Evolutionary conservation across 2,329 filamentous ascomycete genomes (phyloP).

Genomic region (Neurospora crassa): DNA sequence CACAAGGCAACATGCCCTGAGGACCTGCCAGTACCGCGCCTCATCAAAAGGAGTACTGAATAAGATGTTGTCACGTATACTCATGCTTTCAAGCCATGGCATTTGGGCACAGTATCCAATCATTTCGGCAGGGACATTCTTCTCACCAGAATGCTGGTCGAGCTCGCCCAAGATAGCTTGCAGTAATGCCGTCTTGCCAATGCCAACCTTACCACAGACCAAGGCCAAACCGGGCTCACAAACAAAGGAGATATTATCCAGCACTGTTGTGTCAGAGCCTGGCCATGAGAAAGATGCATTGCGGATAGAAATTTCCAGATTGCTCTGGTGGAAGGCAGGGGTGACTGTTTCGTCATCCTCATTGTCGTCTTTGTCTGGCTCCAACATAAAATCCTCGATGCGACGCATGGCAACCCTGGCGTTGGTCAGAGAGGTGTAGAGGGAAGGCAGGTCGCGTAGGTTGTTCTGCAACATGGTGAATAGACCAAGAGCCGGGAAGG

Average conservation of each 20-base stretch:
- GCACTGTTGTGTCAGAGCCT: slow-evolving; percentile 45
- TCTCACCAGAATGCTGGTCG: slow-evolving; percentile 50
- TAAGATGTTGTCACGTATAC: slow-evolving; percentile 54
- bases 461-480: slow-evolving; percentile 67
- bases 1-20: slow-evolving; percentile 50
- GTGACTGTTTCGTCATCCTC: slow-evolving; percentile 23
- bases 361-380: slow-evolving; percentile 61
- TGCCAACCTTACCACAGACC: slow-evolving; percentile 49
- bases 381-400: slow-evolving; percentile 78
- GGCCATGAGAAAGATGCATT: slow-evolving; percentile 74
- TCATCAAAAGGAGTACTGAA: slow-evolving; percentile 49
- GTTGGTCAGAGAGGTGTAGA: slow-evolving; percentile 71
- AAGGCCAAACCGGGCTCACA: slow-evolving; percentile 44
- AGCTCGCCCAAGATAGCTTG: slow-evolving; percentile 53
- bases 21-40: slow-evolving; percentile 45
- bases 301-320: slow-evolving; percentile 41
- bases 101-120: slow-evolving; percentile 50
- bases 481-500: slow-evolving; percentile 76
- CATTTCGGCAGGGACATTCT: slow-evolving; percentile 37
- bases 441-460: slow-evolving; percentile 62
- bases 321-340: slow-evolving; percentile 7
- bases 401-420: slow-evolving; percentile 73
- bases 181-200: slow-evolving; percentile 52
- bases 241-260: slow-evolving; percentile 35
- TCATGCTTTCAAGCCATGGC: slow-evolving; percentile 58